Evolutionary conservation across 192 early-diverging fungal species (phyloP), one percentile per base, ranked within the genome.

Genomic region (Dissophora ornata): DNA sequence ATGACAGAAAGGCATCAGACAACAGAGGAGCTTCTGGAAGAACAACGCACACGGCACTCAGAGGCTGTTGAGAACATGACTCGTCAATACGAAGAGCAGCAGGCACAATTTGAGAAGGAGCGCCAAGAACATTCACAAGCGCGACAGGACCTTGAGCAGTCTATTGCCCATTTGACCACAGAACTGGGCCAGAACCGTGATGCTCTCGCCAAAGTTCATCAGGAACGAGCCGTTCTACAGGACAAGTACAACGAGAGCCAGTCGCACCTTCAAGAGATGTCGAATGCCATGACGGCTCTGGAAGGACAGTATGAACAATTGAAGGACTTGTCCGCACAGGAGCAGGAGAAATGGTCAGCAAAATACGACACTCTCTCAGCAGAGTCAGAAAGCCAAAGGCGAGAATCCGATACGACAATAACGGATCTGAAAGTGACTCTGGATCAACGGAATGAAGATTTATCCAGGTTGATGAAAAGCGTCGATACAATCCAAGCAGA

Each of bases 151-250:
- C 51, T 77, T 8, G 58, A 77, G 6, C 25, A 61, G 16, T 67
- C 63, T 0, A 67, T 77, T 15, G 54, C 52, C 0, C 44, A 49
- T 29, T 22, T 77, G 44, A 77, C 52, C 24, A 49, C 26, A 4
- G 73, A 77, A 24, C 47, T 77, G 0, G 40, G 56, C 44, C 73
- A 67, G 34, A 77, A 67, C 34, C 58, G 73, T 11, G 53, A 67
- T 13, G 52, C 63, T 0, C 59, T 77, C 0, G 40, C 62, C 21
- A 57, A 56, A 16, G 53, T 62, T 1, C 64, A 67, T 45, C 34
- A 12, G 29, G 64, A 67, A 11, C 33, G 53, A 13, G 13, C 63
- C 0, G 40, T 19, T 4, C 34, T 77, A 32, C 51, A 67, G 18
- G 49, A 62, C 6, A 54, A 57, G 28, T 67, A 57, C 22, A 41